phyloP scores from a whole-genome alignment of 1,284 basidiomycete genomes.

The Grifola frondosa region DNA sequence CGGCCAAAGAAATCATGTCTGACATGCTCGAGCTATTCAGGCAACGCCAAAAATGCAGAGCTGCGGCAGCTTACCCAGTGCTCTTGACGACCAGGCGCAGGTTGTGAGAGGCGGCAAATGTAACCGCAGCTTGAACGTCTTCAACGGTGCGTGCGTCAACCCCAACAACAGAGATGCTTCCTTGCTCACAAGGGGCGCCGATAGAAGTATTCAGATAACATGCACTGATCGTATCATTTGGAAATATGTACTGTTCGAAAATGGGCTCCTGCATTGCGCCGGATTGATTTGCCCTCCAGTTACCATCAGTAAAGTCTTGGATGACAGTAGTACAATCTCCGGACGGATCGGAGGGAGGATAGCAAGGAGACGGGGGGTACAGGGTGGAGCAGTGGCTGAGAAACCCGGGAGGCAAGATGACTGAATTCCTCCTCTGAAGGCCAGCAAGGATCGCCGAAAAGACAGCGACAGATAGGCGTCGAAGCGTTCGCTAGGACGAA shows the following conservation, averaged over 20 bases:
- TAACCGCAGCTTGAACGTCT: constrained; percentile 42
- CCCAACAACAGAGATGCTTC: constrained; percentile 41
- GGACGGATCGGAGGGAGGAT: constrained; percentile 30
- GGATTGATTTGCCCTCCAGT: constrained; percentile 40
- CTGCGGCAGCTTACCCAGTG: constrained; percentile 36
- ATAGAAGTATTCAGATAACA: constrained; percentile 42
- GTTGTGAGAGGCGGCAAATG: constrained; percentile 39
- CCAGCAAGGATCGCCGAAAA: constrained; percentile 41
- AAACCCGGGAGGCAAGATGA: constrained; percentile 33
- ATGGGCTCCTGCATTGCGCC: constrained; percentile 41
- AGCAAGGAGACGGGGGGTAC: constrained; percentile 39
- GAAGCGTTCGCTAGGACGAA: too few species aligned
- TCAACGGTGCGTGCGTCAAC: constrained; percentile 38
- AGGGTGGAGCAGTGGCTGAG: constrained; percentile 39
- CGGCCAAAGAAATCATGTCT: constrained; percentile 27
- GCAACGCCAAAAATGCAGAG: background rate
- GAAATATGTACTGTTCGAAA: constrained; percentile 39
- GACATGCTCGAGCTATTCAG: constrained; percentile 3
- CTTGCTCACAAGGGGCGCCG: constrained; percentile 42
- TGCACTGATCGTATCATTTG: constrained; percentile 40
- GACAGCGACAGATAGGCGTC: constrained; percentile 22
- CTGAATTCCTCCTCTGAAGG: constrained; percentile 36
- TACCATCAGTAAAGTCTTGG: constrained; percentile 31
- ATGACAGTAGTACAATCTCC: constrained; percentile 36
- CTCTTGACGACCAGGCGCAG: constrained; percentile 47